These are phyloP conservation scores for Fagopyrum tataricum DNA, from an alignment of 148 eudicot species.

Conservation along the genomic window DNA sequence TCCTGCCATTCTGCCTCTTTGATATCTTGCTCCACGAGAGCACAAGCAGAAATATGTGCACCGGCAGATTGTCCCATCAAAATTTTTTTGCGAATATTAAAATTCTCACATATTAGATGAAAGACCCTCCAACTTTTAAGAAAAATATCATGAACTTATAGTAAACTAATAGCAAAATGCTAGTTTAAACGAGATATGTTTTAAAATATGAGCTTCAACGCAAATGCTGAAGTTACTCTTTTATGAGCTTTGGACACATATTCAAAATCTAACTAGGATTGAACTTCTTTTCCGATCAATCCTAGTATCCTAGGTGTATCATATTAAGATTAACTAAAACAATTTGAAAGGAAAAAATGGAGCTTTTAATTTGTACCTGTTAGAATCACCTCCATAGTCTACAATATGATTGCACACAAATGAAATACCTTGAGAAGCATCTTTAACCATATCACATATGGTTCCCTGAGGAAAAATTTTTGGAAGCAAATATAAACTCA, in stretches of 20 bases:
- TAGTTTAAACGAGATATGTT: neutral
- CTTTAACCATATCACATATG: slow-evolving; percentile 85
- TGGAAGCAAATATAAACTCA: slow-evolving; percentile 23
- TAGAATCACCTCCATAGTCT: slow-evolving; percentile 96
- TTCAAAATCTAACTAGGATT: neutral
- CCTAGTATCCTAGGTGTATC: too few species aligned
- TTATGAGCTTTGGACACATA: neutral
- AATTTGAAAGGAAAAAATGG: neutral
- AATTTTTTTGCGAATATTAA: slow-evolving; percentile 40
- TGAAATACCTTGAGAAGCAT: slow-evolving; percentile 80
- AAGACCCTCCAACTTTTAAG: neutral
- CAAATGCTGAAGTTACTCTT: neutral
- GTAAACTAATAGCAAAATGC: neutral
- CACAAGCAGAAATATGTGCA: slow-evolving; percentile 89
- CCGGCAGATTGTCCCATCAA: slow-evolving; percentile 99
- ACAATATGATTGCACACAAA: slow-evolving; percentile 82
- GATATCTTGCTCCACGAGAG: slow-evolving; percentile 77
- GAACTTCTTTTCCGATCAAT: neutral
- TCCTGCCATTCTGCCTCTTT: slow-evolving; percentile 55
- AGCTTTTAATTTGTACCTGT: slow-evolving; percentile 53
- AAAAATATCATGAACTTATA: neutral
- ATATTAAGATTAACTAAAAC: neutral
- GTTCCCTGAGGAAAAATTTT: slow-evolving; percentile 96
- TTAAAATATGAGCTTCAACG: neutral
- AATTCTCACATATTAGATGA: neutral